Conservation (phyloP, 2,329 filamentous ascomycete genomes). For the Tolypocladium ovalisporum region DNA sequence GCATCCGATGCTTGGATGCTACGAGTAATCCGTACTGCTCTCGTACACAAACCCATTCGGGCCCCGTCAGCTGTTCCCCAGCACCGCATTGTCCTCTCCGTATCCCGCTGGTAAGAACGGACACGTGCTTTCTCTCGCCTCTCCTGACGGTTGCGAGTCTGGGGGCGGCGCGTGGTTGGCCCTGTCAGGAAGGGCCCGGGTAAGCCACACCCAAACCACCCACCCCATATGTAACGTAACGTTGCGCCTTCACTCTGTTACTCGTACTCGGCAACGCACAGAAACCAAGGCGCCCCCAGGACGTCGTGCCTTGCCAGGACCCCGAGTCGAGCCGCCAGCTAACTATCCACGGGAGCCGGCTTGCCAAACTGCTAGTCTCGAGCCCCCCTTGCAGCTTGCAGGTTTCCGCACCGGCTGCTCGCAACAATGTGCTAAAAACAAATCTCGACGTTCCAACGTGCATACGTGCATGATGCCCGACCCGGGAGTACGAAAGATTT, state of each 20-base stretch:
- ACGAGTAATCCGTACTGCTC: too few species aligned
- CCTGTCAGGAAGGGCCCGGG: background rate
- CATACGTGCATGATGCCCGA: too few species aligned
- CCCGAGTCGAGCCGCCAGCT: too few species aligned
- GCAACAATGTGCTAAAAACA: background rate
- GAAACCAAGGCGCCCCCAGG: too few species aligned
- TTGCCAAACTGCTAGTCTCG: background rate
- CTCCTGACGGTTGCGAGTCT: background rate
- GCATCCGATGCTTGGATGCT: too few species aligned
- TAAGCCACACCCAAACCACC: background rate
- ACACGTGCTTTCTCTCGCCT: too few species aligned
- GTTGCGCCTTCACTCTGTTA: background rate
- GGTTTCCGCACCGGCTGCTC: background rate
- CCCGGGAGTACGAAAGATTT: too few species aligned
- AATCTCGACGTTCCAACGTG: too few species aligned
- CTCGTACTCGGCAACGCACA: too few species aligned
- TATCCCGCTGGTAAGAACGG: too few species aligned
- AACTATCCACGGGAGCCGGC: too few species aligned
- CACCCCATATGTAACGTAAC: background rate
- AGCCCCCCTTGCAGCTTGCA: background rate
- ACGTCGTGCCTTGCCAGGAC: background rate
- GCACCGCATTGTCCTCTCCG: too few species aligned
- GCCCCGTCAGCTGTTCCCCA: background rate
- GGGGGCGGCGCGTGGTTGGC: background rate
- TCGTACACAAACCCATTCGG: background rate